Percentiles rank a stretch among this genome's conserved stretches.
These are phyloP conservation scores for Mycena haematopus DNA, from an alignment of 768 basidiomycete genomes.

Conservation along the genomic window DNA sequence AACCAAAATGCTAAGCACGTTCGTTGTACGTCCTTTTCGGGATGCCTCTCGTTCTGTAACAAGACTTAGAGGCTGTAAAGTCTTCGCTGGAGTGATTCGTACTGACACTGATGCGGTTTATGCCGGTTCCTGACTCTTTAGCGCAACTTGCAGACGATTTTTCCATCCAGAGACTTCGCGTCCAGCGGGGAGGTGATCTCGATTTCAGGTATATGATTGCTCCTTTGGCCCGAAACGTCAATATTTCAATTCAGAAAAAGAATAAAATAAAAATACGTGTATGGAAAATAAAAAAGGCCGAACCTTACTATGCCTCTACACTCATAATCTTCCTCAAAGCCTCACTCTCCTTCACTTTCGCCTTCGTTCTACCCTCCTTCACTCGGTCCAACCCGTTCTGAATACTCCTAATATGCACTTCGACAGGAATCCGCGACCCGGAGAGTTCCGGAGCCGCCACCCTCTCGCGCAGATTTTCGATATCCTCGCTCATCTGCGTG, in stretches of 20 bases:
- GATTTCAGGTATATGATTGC: no score
- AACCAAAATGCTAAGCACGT: no score
- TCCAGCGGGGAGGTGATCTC: no score
- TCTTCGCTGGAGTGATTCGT: no score
- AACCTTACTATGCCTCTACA: not conserved
- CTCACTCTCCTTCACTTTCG: constrained; percentile 49
- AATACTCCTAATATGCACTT: constrained; percentile 81
- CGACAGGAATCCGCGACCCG: constrained; percentile 65
- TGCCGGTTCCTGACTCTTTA: no score
- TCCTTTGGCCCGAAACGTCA: not conserved
- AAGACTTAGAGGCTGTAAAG: no score
- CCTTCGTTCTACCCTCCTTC: constrained; percentile 61
- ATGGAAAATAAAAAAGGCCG: not conserved
- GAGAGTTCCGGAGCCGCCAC: constrained; percentile 72
- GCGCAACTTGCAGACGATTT: no score
- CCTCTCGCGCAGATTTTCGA: constrained; percentile 78
- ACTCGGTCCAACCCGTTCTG: constrained; percentile 64
- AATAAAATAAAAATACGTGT: constrained; percentile 4
- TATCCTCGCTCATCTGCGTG: constrained; percentile 69
- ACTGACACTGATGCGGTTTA: no score
- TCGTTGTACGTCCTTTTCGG: no score
- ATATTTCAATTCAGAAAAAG: not conserved
- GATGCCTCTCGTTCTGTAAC: no score
- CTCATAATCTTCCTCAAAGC: constrained; percentile 24
- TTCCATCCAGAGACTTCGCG: no score